Conservation (phyloP, 2,329 filamentous ascomycete species). For the Neurospora crassa region DNA sequence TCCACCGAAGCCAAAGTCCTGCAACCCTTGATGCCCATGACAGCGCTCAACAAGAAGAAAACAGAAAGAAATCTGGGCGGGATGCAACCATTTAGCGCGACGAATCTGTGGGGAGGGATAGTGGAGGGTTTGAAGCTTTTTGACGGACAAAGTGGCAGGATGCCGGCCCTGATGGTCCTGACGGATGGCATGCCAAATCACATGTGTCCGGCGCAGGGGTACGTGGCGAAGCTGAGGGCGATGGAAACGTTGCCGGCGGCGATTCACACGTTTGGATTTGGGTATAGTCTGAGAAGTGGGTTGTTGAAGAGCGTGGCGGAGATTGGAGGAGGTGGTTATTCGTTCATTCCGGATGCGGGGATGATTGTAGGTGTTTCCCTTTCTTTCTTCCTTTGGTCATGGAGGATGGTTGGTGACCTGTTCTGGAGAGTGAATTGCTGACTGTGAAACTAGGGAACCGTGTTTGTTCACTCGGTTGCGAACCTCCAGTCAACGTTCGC, state of each 20-base stretch:
- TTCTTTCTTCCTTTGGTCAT: neutral
- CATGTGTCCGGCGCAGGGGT: slow-evolving; percentile 43
- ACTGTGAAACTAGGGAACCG: slow-evolving; percentile 33
- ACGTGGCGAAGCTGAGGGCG: slow-evolving; percentile 41
- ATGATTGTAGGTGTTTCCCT: slow-evolving; percentile 37
- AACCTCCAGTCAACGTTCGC: slow-evolving; percentile 52
- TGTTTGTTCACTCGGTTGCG: slow-evolving; percentile 52
- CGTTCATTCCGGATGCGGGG: slow-evolving; percentile 52
- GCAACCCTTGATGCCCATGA: slow-evolving; percentile 40
- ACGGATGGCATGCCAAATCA: slow-evolving; percentile 48
- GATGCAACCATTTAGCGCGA: slow-evolving; percentile 30
- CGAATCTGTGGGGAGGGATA: slow-evolving; percentile 52
- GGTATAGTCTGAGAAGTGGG: slow-evolving; percentile 38
- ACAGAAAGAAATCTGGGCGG: slow-evolving; percentile 31
- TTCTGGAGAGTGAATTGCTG: neutral
- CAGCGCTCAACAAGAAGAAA: slow-evolving; percentile 31
- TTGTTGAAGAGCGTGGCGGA: slow-evolving; percentile 52
- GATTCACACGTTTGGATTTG: slow-evolving; percentile 47
- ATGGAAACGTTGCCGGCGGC: slow-evolving; percentile 32
- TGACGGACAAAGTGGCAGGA: slow-evolving; percentile 22
- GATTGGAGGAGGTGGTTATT: slow-evolving; percentile 45
- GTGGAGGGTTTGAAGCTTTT: slow-evolving; percentile 40
- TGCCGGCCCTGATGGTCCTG: slow-evolving; percentile 42
- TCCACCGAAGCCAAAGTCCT: slow-evolving; percentile 29
- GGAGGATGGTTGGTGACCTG: neutral